Evolutionary conservation across 1,284 basidiomycete genomes (phyloP), one percentile per base, ranked within the genome.

Genomic region (Cutaneotrichosporon cutaneum): DNA sequence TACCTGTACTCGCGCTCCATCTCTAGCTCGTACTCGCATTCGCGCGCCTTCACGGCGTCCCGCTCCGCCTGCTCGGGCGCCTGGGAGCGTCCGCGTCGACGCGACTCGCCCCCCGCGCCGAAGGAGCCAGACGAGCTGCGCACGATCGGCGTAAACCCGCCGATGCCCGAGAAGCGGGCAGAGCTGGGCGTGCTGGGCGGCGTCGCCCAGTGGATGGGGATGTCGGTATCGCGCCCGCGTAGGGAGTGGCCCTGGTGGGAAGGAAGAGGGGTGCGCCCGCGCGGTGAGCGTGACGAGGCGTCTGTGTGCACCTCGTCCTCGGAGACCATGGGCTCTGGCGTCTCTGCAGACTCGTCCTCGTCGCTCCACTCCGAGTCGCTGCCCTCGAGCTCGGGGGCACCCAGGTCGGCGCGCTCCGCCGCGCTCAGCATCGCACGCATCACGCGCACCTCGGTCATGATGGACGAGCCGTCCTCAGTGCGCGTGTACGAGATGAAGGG

Each of bases 401-500:
- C 42, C 26, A 48, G 27, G 30, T 35, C n/a, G 14, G 55, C 45
- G 6, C 42, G 64, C 61, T 42, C 58, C 64, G 39, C 61, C 53
- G 30, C 44, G 24, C n/a, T 63, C 60, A 61, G 75, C 72, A 65
- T 74, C 56, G 36, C 60, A 54, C 45, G 69, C 7, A 79, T 64
- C 13, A 74, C 66, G 30, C 62, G 61, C 13, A 74, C 65, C 54
- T 77, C 75, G 8, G 77, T 77, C 11, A 73, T 45, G 6, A 78
- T 63, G 22, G 69, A 71, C 22, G 70, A 62, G 0, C 75, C 77
- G 51, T 78, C 76, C 33, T 70, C 68, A 4, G 74, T 78, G 24
- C 72, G 62, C 0, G 77, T 77, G 56, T 73, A 77, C 10, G 67
- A 69, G 33, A 78, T 64, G 60, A 79, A 79, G 2, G 77, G 75